Evolutionary conservation across 192 early-diverging fungal species (phyloP).

Genomic region (Coemansia asiatica): DNA sequence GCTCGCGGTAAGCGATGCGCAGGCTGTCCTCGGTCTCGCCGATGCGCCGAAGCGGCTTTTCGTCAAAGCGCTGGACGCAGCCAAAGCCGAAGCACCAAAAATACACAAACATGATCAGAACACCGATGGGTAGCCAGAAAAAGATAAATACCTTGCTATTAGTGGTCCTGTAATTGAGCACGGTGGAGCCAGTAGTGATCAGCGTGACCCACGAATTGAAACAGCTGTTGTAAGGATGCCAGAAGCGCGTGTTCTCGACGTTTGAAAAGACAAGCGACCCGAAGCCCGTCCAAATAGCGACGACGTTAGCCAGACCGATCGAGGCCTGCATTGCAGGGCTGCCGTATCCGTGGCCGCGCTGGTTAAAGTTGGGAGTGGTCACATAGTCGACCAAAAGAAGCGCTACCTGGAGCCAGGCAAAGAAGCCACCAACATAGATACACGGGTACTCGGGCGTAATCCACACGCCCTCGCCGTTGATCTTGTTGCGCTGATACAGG

Average conservation of each 20-base stretch:
- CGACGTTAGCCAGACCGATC: constrained; percentile 42
- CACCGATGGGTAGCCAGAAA: constrained; percentile 55
- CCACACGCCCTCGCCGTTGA: constrained; percentile 35
- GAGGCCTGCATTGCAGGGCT: constrained; percentile 45
- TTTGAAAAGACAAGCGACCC: constrained; percentile 44
- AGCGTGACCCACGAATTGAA: constrained; percentile 47
- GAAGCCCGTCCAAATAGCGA: constrained; percentile 56
- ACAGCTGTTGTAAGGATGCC: constrained; percentile 56
- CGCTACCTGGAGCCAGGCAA: constrained; percentile 40
- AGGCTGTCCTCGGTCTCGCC: constrained; percentile 31
- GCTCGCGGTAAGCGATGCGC: constrained; percentile 28
- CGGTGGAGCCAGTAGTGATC: constrained; percentile 44
- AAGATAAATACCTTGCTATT: constrained; percentile 53
- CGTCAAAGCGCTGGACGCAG: constrained; percentile 50
- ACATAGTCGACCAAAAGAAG: constrained; percentile 34
- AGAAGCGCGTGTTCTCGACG: constrained; percentile 32
- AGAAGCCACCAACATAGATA: constrained; percentile 39
- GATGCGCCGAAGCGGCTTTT: constrained; percentile 46
- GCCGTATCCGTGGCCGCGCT: constrained; percentile 44
- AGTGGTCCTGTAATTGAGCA: constrained; percentile 25
- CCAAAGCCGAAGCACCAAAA: constrained; percentile 50
- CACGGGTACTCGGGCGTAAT: constrained; percentile 53
- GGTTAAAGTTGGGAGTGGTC: constrained; percentile 47
- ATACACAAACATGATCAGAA: constrained; percentile 52
- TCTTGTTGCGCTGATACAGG: constrained; percentile 46